These are phyloP conservation scores for Arthrocladium fulminans DNA, from an alignment of 2,329 filamentous ascomycete species.

Conservation along the genomic window DNA sequence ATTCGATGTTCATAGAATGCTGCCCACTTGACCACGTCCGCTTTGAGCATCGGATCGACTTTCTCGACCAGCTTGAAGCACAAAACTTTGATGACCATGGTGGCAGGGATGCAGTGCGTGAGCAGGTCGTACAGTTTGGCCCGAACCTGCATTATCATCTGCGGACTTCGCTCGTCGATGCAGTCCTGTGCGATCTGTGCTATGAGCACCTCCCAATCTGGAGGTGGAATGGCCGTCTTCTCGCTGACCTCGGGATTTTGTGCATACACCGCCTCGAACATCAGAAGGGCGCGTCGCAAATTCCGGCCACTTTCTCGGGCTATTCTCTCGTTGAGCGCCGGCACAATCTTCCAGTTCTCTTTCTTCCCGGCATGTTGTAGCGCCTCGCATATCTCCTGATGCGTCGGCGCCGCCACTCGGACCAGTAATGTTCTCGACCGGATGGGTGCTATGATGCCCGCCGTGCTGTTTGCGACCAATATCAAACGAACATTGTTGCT, in stretches of 20 bases:
- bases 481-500: slow-evolving; percentile 89
- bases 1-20: slow-evolving; percentile 96
- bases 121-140: slow-evolving; percentile 94
- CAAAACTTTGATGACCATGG: slow-evolving; percentile 85
- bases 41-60: slow-evolving; percentile 81
- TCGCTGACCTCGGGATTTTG: slow-evolving; percentile 62
- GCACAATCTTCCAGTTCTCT: slow-evolving; percentile 72
- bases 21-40: slow-evolving; percentile 89
- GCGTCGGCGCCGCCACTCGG: slow-evolving; percentile 78
- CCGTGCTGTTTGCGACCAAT: slow-evolving; percentile 86
- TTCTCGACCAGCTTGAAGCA: slow-evolving; percentile 81
- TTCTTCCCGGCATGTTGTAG: slow-evolving; percentile 62
- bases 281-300: slow-evolving; percentile 77
- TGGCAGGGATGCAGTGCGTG: slow-evolving; percentile 93
- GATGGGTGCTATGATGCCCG: slow-evolving; percentile 98
- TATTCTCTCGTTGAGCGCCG: slow-evolving; percentile 71
- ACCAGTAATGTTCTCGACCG: slow-evolving; percentile 84
- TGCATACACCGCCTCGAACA: slow-evolving; percentile 95
- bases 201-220: slow-evolving; percentile 94
- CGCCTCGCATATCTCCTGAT: slow-evolving; percentile 73
- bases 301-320: slow-evolving; percentile 87
- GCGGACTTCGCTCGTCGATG: slow-evolving; percentile 83
- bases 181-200: slow-evolving; percentile 86
- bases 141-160: slow-evolving; percentile 75
- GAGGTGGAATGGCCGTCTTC: slow-evolving; percentile 79